Base-by-base conservation (phyloP, 768 basidiomycete species). In the Podaxis sp. region DNA sequence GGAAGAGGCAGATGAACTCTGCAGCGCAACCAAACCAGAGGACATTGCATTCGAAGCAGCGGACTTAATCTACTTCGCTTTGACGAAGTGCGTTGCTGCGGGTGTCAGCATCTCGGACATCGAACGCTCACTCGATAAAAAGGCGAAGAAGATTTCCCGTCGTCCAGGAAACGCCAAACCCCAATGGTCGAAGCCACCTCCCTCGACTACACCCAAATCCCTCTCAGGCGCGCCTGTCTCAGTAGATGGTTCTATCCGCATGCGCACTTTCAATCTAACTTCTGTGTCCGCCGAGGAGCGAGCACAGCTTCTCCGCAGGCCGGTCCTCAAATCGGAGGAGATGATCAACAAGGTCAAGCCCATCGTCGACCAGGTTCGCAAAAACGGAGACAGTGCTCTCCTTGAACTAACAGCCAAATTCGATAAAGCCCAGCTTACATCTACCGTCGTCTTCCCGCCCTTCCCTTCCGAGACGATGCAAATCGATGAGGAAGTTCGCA, bases 1-100 rank as follows among this genome's bases (percentile, higher is more conserved):
- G 88, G 97, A 99, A 75, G 97, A 99, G 73, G 97, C 97, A 0
- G 93, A 96, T 68, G 97, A 99, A 74, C 83, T 99, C n/a, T 96
- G 95, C 72, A 81, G 82, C 17, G 93, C 93, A 24, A 79, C 86
- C 67, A 85, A 86, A 1, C 85, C 84, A 70, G 87, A 91, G 53
- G 93, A 98, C 33, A 79, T 97, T 15, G 91, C 95, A 1, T 96
- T 96, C 65, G 97, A 99, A 75, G 93, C 95, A 6, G 96, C 96
- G 0, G 97, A 99, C 76, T 79, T 99, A 24, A 70, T 96, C 46
- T 99, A 99, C 78, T 99, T 99, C 71, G 86, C 90, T 0, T 75
- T 99, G 68, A 86, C 91, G 22, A 88, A 89, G 66, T 98, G 96
- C 71, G 80, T 93, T 22, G 84, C 89, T 51, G 82, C 87, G 3